Conservation (phyloP, 352 stramenopile species). For the Phytopythium delawarense region DNA sequence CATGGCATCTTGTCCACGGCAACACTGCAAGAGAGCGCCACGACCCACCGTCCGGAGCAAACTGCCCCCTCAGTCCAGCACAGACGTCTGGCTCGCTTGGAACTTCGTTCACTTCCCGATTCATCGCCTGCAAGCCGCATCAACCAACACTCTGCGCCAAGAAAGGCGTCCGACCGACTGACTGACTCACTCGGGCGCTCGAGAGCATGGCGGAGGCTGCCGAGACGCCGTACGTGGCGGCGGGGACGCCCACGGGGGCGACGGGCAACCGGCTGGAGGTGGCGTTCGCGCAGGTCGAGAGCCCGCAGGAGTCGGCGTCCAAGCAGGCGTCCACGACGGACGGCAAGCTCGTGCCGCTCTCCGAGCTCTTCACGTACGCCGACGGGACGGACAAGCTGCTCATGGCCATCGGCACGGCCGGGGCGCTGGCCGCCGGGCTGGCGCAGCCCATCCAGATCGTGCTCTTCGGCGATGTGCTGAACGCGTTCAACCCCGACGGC, state of each 20-base stretch:
- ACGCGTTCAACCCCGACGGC: slow-evolving; percentile 43
- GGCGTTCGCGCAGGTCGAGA: slow-evolving; percentile 11
- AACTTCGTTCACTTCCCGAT: no score
- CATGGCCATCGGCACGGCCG: slow-evolving; percentile 29
- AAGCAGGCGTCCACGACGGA: slow-evolving; percentile 15
- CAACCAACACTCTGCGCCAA: neutral
- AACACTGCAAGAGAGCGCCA: neutral
- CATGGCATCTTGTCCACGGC: neutral
- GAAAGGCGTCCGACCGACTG: neutral
- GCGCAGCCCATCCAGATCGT: slow-evolving; percentile 42
- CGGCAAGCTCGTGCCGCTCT: slow-evolving; percentile 39
- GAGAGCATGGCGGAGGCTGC: neutral
- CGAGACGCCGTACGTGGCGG: slow-evolving; percentile 6
- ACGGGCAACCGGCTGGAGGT: slow-evolving; percentile 12
- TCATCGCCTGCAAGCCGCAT: no score
- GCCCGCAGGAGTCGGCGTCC: slow-evolving; percentile 6
- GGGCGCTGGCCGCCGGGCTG: slow-evolving; percentile 21
- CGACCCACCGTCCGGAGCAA: no score
- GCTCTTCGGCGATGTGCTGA: slow-evolving; percentile 44
- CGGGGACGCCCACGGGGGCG: slow-evolving; percentile 4
- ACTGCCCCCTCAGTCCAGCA: no score
- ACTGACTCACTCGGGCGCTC: no score
- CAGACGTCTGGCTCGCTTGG: no score
- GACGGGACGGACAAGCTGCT: slow-evolving; percentile 31
- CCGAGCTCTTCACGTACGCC: slow-evolving; percentile 47